A percentile compares a stretch with the other conserved stretches of the same genome.
Conservation (phyloP, 2,329 filamentous ascomycete species). For the Claviceps cyperi region DNA sequence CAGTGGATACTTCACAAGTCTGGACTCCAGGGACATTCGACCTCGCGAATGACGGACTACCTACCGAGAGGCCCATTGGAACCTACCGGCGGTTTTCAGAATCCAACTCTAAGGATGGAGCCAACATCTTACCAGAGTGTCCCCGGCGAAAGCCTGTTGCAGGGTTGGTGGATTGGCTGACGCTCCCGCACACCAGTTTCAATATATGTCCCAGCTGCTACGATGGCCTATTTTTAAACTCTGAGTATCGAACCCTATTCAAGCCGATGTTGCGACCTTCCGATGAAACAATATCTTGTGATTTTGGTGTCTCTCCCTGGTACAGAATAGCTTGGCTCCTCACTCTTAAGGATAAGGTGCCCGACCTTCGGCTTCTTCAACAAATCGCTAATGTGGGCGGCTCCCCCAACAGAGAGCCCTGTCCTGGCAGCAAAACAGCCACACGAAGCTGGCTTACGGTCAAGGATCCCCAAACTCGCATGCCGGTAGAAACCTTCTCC, state of each 20-base stretch:
- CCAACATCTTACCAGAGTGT: conserved; percentile 46
- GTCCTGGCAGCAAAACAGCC: conserved; percentile 38
- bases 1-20: conserved; percentile 12
- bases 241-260: conserved; percentile 54
- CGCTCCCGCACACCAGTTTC: conserved; percentile 56
- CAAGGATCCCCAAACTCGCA: conserved; percentile 49
- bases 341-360: conserved; percentile 53
- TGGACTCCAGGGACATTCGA: conserved; percentile 35
- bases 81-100: conserved; percentile 42
- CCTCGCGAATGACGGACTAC: conserved; percentile 20
- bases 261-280: conserved; percentile 39
- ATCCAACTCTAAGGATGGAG: conserved; percentile 10
- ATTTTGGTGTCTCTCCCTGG: conserved; percentile 67
- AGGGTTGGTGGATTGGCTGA: conserved; percentile 67
- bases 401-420: conserved; percentile 39
- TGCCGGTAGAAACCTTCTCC: conserved; percentile 54
- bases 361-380: conserved; percentile 54
- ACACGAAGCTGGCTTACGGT: conserved; percentile 63
- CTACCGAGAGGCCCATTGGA: conserved; percentile 26
- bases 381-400: conserved; percentile 45
- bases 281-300: conserved; percentile 51
- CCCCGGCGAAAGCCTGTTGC: conserved; percentile 47
- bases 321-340: conserved; percentile 73
- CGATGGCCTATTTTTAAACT: conserved; percentile 50
- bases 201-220: conserved; percentile 77